phyloP scores from a whole-genome alignment of 768 basidiomycete genomes.

The Suillus luteus region DNA sequence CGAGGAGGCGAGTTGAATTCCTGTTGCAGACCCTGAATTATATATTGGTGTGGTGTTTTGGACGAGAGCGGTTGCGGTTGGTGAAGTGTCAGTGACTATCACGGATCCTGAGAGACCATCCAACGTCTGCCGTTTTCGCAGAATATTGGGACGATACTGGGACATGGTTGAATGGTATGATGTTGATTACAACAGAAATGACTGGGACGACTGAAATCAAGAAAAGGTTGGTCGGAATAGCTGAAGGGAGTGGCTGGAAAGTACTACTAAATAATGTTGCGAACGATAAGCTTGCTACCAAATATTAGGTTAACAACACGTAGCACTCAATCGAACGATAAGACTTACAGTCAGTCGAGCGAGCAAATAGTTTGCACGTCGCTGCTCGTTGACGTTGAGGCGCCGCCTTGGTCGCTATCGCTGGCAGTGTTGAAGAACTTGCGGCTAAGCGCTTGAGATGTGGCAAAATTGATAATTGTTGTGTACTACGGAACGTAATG shows the following conservation, averaged over 20 bases:
- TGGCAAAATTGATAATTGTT: not conserved
- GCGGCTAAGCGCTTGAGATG: not conserved
- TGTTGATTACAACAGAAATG: not conserved
- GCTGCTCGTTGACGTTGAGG: constrained; percentile 2
- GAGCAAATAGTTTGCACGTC: constrained; percentile 5
- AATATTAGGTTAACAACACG: too few species aligned
- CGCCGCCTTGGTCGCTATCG: not conserved
- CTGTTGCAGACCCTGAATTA: constrained; percentile 1
- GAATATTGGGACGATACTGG: constrained; percentile 6
- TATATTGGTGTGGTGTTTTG: constrained; percentile 20
- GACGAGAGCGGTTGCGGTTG: constrained; percentile 27
- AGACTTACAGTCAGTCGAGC: not conserved
- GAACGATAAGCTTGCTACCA: not conserved
- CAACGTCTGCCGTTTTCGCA: constrained; percentile 20
- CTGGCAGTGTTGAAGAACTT: not conserved
- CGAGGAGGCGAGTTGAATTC: constrained; percentile 19
- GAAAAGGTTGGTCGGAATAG: constrained; percentile 29
- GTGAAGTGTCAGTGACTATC: constrained; percentile 25
- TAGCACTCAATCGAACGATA: not conserved
- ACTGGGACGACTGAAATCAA: constrained; percentile 10
- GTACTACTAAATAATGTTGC: not conserved
- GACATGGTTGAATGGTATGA: constrained; percentile 20
- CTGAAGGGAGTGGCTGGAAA: constrained; percentile 24
- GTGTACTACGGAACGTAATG: not conserved
- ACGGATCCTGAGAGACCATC: constrained; percentile 25